These are phyloP conservation scores for Actinidia arguta DNA, from an alignment of 179 eudicot species.

Conservation along the genomic window DNA sequence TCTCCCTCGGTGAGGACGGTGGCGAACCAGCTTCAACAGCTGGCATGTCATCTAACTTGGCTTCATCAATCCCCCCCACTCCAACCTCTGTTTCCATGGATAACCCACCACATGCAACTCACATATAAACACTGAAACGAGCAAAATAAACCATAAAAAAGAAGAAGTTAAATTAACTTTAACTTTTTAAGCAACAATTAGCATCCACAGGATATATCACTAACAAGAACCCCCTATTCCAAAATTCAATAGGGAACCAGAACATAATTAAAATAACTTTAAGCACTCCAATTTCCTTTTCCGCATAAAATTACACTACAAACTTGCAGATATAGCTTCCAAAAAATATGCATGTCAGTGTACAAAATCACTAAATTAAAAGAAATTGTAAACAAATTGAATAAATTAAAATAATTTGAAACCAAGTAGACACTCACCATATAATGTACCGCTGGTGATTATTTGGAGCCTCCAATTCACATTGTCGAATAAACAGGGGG, in stretches of 20 bases:
- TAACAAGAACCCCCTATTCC: not conserved
- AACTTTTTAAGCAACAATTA: not conserved
- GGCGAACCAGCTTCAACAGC: not conserved
- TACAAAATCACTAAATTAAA: too few species aligned
- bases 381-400: too few species aligned
- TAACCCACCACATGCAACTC: conserved; percentile 49
- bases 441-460: not conserved
- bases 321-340: too few species aligned
- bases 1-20: conserved; percentile 9
- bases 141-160: not conserved
- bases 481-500: not conserved
- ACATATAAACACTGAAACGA: conserved; percentile 37
- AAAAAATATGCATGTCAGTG: too few species aligned
- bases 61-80: conserved; percentile 31
- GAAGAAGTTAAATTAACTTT: not conserved
- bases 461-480: conserved; percentile 10
- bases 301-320: not conserved
- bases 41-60: conserved; percentile 19
- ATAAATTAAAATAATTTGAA: too few species aligned
- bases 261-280: not conserved
- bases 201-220: not conserved
- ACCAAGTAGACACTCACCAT: conserved; percentile 22
- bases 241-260: not conserved
- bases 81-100: conserved; percentile 65
- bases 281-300: not conserved